phyloP scores from a whole-genome alignment of 768 basidiomycete genomes.

The Coprinopsis strossmayeri region DNA sequence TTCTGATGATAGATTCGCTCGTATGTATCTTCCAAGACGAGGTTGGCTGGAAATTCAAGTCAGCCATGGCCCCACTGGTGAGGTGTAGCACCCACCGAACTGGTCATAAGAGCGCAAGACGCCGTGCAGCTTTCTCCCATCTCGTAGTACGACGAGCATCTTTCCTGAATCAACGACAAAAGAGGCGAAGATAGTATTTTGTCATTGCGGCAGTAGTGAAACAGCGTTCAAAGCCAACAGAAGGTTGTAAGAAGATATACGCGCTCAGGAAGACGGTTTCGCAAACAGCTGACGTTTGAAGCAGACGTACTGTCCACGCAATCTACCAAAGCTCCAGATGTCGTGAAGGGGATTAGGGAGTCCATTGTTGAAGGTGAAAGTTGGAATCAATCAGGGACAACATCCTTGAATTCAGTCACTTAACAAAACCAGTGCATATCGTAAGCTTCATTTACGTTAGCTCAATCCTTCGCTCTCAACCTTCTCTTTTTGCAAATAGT shows the following conservation, averaged over 20 bases:
- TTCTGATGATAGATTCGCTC: slow-evolving; percentile 91
- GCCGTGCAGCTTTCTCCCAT: slow-evolving; percentile 94
- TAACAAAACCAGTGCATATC: too few relatives aligned
- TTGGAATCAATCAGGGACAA: too few relatives aligned
- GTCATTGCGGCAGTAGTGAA: background rate
- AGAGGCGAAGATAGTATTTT: background rate
- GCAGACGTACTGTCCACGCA: slow-evolving; percentile 99
- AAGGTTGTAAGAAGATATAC: slow-evolving; percentile 19
- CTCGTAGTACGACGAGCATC: slow-evolving; percentile 94
- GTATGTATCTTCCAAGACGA: slow-evolving; percentile 92
- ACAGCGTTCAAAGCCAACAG: too few relatives aligned
- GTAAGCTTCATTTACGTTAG: too few relatives aligned
- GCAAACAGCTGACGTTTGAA: slow-evolving; percentile 40
- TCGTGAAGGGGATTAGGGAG: slow-evolving; percentile 96
- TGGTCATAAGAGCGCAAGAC: slow-evolving; percentile 98
- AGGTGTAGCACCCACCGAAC: slow-evolving; percentile 61
- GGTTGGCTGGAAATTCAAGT: slow-evolving; percentile 62
- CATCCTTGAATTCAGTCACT: too few relatives aligned
- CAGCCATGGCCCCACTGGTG: background rate
- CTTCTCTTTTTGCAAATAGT: too few relatives aligned
- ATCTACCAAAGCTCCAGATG: slow-evolving; percentile 96
- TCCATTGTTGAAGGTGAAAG: slow-evolving; percentile 64
- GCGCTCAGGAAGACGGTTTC: slow-evolving; percentile 44
- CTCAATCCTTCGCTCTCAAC: too few relatives aligned
- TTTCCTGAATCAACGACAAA: slow-evolving; percentile 60